phyloP scores from a whole-genome alignment of 176 grass and related monocot species.

The Carex cristatella region DNA sequence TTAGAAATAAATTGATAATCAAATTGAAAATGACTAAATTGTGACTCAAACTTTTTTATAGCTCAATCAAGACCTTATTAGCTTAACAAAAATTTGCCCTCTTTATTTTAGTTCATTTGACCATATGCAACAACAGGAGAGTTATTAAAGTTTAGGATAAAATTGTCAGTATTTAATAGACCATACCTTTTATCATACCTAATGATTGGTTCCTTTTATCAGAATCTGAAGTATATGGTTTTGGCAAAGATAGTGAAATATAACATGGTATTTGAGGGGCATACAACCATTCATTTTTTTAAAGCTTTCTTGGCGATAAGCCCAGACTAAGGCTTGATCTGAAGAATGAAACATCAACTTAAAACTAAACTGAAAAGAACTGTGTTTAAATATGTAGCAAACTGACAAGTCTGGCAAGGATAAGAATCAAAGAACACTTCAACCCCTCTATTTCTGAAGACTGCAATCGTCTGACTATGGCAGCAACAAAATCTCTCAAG shows the following conservation, averaged over 20 bases:
- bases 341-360: background rate
- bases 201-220: background rate
- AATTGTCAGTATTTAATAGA: background rate
- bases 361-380: background rate
- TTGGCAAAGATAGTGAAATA: background rate
- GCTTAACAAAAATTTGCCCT: background rate
- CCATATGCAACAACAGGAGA: background rate
- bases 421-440: conserved; percentile 86
- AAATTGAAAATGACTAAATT: background rate
- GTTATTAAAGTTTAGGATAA: background rate
- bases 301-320: background rate
- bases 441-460: conserved; percentile 69
- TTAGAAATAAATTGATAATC: no score
- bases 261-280: background rate
- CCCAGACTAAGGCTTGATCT: background rate
- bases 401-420: conserved; percentile 85
- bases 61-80: background rate
- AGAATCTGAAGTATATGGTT: background rate
- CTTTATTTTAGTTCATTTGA: background rate
- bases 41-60: background rate
- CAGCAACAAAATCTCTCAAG: conserved; percentile 66
- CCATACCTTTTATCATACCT: background rate
- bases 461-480: conserved; percentile 83
- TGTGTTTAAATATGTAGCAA: background rate
- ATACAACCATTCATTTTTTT: background rate